phyloP scores from a whole-genome alignment of 1,284 basidiomycete genomes.

The Leccinum subrobustum region DNA sequence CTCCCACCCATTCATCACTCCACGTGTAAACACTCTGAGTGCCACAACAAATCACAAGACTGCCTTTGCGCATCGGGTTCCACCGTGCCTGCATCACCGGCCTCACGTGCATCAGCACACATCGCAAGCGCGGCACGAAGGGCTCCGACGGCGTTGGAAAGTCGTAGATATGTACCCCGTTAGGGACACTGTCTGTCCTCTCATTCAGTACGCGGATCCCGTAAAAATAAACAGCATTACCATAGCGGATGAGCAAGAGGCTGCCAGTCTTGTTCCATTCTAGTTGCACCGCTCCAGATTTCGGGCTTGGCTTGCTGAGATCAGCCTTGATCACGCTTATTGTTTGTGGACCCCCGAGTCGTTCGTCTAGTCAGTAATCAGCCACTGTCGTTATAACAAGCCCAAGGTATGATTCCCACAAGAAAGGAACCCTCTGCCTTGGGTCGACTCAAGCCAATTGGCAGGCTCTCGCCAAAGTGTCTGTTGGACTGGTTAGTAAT shows the following conservation, averaged over 20 bases:
- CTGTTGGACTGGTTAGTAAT: constrained; percentile 37
- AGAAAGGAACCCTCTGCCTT: constrained; percentile 78
- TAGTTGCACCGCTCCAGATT: constrained; percentile 65
- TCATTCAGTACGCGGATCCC: constrained; percentile 3
- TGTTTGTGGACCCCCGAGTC: constrained; percentile 54
- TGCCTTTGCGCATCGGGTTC: constrained; percentile 76
- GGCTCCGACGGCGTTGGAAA: constrained; percentile 56
- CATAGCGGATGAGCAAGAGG: constrained; percentile 70
- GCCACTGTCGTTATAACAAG: constrained; percentile 2
- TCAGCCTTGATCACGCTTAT: constrained; percentile 51
- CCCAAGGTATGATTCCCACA: constrained; percentile 44
- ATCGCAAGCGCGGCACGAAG: constrained; percentile 58
- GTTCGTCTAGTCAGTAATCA: constrained; percentile 51
- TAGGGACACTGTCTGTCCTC: constrained; percentile 56
- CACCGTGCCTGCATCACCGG: constrained; percentile 64
- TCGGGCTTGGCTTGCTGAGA: constrained; percentile 57
- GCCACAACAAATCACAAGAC: constrained; percentile 67
- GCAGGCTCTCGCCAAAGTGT: constrained; percentile 78
- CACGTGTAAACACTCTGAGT: constrained; percentile 70
- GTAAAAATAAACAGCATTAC: constrained; percentile 32
- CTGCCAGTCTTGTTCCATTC: constrained; percentile 78
- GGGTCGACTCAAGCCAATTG: constrained; percentile 77
- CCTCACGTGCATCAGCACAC: constrained; percentile 62
- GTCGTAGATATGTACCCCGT: constrained; percentile 56
- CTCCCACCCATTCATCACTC: constrained; percentile 78